phyloP scores from a whole-genome alignment of 2,329 filamentous ascomycete genomes.

The Sporothrix brunneoviolacea region DNA sequence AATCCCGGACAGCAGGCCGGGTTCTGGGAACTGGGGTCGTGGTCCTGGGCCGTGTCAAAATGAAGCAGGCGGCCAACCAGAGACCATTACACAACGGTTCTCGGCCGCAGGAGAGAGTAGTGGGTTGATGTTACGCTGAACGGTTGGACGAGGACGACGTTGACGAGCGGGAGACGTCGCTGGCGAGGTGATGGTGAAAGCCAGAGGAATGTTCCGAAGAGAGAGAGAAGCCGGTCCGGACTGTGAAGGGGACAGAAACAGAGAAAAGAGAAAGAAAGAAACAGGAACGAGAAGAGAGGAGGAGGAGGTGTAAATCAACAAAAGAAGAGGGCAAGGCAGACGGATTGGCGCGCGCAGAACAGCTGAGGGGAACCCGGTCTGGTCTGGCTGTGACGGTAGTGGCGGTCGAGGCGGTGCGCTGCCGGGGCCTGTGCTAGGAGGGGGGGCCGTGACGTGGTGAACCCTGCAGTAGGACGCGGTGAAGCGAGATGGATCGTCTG shows the following conservation, averaged over 20 bases:
- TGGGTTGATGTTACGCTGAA: background rate
- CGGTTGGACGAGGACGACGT: slow-evolving; percentile 6
- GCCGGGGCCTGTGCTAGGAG: background rate
- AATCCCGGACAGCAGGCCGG: no score
- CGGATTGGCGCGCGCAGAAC: background rate
- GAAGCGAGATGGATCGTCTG: slow-evolving; percentile 7
- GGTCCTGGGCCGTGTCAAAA: background rate
- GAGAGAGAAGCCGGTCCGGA: no score
- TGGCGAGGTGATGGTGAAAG: no score
- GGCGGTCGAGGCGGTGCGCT: background rate
- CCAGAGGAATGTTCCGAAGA: no score
- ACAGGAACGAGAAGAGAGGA: background rate
- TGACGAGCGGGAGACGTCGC: background rate
- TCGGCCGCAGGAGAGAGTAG: slow-evolving; percentile 2
- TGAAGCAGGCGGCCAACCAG: background rate
- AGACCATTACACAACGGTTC: background rate
- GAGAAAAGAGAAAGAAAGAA: background rate
- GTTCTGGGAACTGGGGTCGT: no score
- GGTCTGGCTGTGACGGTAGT: slow-evolving; percentile 11
- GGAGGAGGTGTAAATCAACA: background rate
- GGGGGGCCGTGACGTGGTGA: slow-evolving; percentile 4
- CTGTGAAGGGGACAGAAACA: no score
- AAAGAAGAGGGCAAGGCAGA: background rate
- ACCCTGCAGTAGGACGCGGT: slow-evolving; percentile 10
- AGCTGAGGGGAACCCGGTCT: background rate